Base-by-base conservation (phyloP, 2,329 filamentous ascomycete species). In the Colletotrichum eleusines region DNA sequence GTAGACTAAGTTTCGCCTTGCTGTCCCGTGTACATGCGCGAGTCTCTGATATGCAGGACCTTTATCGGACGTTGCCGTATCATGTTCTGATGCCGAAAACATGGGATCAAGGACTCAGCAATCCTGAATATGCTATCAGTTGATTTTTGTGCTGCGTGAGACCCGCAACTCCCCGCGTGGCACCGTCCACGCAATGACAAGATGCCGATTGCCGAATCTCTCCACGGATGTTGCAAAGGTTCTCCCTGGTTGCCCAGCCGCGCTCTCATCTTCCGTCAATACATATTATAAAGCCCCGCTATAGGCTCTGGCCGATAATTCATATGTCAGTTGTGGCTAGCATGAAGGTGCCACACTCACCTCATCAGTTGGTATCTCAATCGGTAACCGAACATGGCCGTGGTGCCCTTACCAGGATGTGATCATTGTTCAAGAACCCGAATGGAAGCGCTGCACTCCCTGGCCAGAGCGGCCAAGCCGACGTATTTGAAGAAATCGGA, bases 321-420 rank as follows among this genome's bases (percentile, higher is more conserved):
- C 0, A 63, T 60, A 58, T 14, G 18, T 26, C 63, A 8, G 23
- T n/a, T 50, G 31, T 20, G 3, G 12, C 5, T 69, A 44, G 12
- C 28, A 63, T 63, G 59, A 63, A 59, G 59, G 53, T 48, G 44
- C 12, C 28, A 9, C 53, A 31, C 12, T 54, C 69, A 54, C 65
- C 38, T 40, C 38, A 42, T n/a, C 65, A 59, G 14, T 28, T 53
- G 65, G 33, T 51, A 54, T 46, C 46, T 51, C 38, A 2, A 18
- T 54, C 44, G 46, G 69, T 63, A 58, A 31, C 38, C 69, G 44
- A 71, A 59, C 1, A 71, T 71, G 69, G 69, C 69, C 44, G 69
- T 69, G 7, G 69, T 69, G 64, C 69, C 69, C 23, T 33, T 46
- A 20, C 38, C 20, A 31, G 58, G 53, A 62, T 69, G 69, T 59